Conservation (phyloP, 2,329 filamentous ascomycete species). For the Fusarium sarcochroum region DNA sequence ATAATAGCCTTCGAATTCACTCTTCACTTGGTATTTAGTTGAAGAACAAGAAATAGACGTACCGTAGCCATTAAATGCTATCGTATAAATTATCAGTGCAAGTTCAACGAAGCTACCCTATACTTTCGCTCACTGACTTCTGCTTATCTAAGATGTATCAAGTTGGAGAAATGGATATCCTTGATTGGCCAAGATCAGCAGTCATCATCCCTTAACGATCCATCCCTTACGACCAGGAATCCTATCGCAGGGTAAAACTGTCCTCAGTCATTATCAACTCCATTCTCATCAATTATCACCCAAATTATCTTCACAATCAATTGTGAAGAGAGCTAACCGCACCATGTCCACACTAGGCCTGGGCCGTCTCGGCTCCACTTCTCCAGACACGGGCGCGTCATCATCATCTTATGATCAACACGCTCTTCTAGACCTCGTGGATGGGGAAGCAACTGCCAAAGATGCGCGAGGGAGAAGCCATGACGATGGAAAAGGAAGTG, state of each 20-base stretch:
- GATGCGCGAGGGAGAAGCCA: neutral
- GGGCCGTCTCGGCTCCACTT: slow-evolving; percentile 11
- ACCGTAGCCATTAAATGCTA: no score
- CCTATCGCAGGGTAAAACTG: neutral
- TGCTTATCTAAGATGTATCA: slow-evolving; percentile 15
- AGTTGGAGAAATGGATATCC: neutral
- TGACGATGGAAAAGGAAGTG: neutral
- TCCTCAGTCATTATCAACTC: neutral
- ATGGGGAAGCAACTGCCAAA: slow-evolving; percentile 12
- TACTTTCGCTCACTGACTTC: neutral
- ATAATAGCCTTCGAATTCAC: no score
- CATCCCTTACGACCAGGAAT: slow-evolving; percentile 4
- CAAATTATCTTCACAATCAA: neutral
- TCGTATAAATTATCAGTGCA: neutral
- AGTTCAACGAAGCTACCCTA: slow-evolving; percentile 8
- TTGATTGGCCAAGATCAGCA: slow-evolving; percentile 16
- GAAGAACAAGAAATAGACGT: no score
- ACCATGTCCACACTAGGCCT: slow-evolving; percentile 1
- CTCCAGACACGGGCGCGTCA: slow-evolving; percentile 23
- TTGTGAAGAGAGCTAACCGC: fast-evolving
- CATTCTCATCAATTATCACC: neutral
- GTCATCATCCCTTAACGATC: slow-evolving; percentile 15
- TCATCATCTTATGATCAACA: slow-evolving; percentile 14
- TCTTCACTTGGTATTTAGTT: no score
- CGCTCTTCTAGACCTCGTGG: slow-evolving; percentile 23